These are phyloP conservation scores for Cordyceps fumosorosea DNA, from an alignment of 2,329 filamentous ascomycete species.

Conservation along the genomic window DNA sequence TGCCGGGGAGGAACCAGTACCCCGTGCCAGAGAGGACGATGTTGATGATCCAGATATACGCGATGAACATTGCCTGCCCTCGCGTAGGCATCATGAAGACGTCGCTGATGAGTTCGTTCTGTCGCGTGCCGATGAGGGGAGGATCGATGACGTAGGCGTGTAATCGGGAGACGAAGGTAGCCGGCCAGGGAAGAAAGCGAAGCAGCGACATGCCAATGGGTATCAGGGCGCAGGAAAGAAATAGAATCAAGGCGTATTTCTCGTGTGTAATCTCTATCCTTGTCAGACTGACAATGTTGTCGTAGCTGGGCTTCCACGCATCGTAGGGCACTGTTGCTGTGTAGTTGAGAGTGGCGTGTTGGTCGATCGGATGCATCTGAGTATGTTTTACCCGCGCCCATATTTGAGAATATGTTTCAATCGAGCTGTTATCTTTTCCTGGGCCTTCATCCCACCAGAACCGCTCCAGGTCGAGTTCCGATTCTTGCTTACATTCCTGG, in stretches of 20 bases:
- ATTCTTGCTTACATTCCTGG: constrained; percentile 11
- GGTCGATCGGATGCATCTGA: background rate
- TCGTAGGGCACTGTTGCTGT: constrained; percentile 13
- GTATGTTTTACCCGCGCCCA: background rate
- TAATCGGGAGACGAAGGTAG: constrained; percentile 6
- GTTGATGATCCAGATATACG: constrained; percentile 28
- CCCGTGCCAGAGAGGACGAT: constrained; percentile 24
- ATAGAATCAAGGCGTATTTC: constrained; percentile 21
- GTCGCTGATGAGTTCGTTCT: constrained; percentile 13
- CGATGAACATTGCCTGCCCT: constrained; percentile 34
- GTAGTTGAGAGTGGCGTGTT: constrained; percentile 13
- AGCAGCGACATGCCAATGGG: constrained; percentile 21
- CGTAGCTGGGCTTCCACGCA: constrained; percentile 11
- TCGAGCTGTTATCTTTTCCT: constrained; percentile 14
- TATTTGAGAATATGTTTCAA: constrained; percentile 11
- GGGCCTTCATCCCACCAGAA: constrained; percentile 18
- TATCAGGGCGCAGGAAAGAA: constrained; percentile 20
- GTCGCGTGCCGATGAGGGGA: constrained; percentile 14
- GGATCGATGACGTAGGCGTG: constrained; percentile 18
- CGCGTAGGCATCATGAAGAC: constrained; percentile 25
- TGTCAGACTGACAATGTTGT: constrained; percentile 6
- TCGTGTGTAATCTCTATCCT: constrained; percentile 14
- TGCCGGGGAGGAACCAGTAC: constrained; percentile 20
- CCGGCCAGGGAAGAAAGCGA: constrained; percentile 21
- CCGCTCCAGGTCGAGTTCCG: constrained; percentile 14